These are phyloP conservation scores for Linum trigynum DNA, from an alignment of 345 rosid genomes.

Conservation along the genomic window DNA sequence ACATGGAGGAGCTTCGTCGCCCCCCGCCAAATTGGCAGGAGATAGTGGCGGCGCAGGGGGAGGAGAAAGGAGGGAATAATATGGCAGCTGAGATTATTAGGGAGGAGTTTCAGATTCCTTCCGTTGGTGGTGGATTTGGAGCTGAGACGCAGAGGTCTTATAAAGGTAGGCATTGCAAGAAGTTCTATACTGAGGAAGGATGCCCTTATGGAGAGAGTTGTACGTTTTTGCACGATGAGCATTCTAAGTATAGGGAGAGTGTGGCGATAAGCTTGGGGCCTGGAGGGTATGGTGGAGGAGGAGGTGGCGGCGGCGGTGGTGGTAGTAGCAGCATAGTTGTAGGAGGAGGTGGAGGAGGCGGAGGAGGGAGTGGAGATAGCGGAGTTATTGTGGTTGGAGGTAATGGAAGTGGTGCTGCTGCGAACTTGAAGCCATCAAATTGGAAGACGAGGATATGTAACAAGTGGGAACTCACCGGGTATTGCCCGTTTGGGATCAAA, in stretches of 20 bases:
- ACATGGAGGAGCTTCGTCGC: constrained; percentile 76
- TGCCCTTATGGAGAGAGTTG: constrained; percentile 93
- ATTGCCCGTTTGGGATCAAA: constrained; percentile 89
- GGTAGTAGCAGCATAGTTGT: neutral
- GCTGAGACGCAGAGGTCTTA: constrained; percentile 54
- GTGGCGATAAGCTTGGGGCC: constrained; percentile 94
- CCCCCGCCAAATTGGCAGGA: constrained; percentile 78
- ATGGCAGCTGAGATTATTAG: constrained; percentile 17
- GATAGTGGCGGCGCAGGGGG: constrained; percentile 60
- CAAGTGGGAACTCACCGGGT: constrained; percentile 94
- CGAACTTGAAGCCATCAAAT: constrained; percentile 70
- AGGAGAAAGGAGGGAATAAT: constrained; percentile 11
- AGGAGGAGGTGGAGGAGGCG: neutral
- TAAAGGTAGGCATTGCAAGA: constrained; percentile 94
- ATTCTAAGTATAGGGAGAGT: constrained; percentile 87
- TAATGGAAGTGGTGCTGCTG: constrained; percentile 22
- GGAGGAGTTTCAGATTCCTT: constrained; percentile 89
- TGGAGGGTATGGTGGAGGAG: constrained; percentile 62
- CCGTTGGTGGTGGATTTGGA: constrained; percentile 38
- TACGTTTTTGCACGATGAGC: constrained; percentile 84
- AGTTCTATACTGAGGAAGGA: constrained; percentile 91
- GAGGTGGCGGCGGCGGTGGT: constrained; percentile 14
- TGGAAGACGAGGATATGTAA: constrained; percentile 98
- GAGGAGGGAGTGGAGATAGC: constrained; percentile 24
- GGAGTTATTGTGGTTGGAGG: constrained; percentile 23